phyloP scores from a whole-genome alignment of 495 filamentous ascomycete genomes.

The Penicillium macrosclerotiorum region DNA sequence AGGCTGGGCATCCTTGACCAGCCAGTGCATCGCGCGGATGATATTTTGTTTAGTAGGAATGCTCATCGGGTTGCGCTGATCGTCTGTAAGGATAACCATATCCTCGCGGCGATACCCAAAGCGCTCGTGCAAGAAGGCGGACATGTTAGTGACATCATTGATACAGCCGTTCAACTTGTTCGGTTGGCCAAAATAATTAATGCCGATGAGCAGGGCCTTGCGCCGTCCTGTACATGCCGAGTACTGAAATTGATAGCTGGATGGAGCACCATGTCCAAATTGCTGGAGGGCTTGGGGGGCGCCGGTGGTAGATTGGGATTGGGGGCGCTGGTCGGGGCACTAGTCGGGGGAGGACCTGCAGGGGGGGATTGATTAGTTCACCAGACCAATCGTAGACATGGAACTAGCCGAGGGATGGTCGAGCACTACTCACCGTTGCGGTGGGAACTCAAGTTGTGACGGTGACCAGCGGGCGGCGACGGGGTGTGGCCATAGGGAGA shows the following conservation, averaged over 20 bases:
- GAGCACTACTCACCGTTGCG: slow-evolving; percentile 20
- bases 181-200: slow-evolving; percentile 93
- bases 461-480: slow-evolving; percentile 6
- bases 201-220: slow-evolving; percentile 92
- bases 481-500: slow-evolving; percentile 9
- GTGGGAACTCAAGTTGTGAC: slow-evolving; percentile 7
- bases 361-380: no score
- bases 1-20: slow-evolving; percentile 90
- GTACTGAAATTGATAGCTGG: slow-evolving; percentile 81
- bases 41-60: slow-evolving; percentile 94
- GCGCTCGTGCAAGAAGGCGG: slow-evolving; percentile 76
- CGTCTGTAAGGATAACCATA: slow-evolving; percentile 97
- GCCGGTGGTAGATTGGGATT: slow-evolving; percentile 30
- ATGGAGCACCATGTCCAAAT: slow-evolving; percentile 77
- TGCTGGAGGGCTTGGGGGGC: slow-evolving; percentile 44
- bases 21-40: slow-evolving; percentile 94
- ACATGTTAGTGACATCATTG: slow-evolving; percentile 98
- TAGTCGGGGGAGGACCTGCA: no score
- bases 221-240: slow-evolving; percentile 85
- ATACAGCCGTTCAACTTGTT: slow-evolving; percentile 91
- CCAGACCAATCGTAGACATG: no score
- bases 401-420: no score
- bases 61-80: slow-evolving; percentile 93
- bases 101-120: slow-evolving; percentile 92
- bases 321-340: slow-evolving; percentile 5